phyloP scores from a whole-genome alignment of 1,284 basidiomycete species.

The Golubevia sp. region DNA sequence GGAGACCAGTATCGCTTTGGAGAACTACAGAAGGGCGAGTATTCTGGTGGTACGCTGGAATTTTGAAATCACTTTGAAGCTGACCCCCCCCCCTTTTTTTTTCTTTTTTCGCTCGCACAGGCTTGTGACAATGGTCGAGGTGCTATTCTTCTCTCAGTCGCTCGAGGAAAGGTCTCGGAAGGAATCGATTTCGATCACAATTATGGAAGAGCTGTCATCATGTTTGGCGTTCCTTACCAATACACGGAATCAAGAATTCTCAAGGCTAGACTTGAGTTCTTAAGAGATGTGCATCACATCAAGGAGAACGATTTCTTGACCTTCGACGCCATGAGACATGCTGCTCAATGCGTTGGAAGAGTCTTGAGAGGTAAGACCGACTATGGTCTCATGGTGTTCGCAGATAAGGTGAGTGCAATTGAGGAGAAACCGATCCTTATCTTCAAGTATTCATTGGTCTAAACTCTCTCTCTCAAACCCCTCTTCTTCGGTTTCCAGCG shows the following conservation, averaged over 20 bases:
- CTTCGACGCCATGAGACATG: constrained; percentile 60
- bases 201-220: constrained; percentile 59
- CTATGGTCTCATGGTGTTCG: constrained; percentile 60
- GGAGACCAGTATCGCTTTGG: constrained; percentile 57
- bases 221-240: constrained; percentile 61
- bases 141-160: constrained; percentile 56
- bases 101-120: background rate
- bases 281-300: constrained; percentile 58
- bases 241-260: constrained; percentile 60
- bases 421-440: background rate
- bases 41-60: background rate
- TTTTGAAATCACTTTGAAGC: background rate
- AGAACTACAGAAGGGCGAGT: constrained; percentile 46
- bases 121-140: constrained; percentile 61
- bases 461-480: background rate
- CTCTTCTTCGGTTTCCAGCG: constrained; percentile 11
- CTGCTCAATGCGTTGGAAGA: constrained; percentile 58
- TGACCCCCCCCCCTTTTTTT: background rate
- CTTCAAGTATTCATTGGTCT: background rate
- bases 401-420: constrained; percentile 30
- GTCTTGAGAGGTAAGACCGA: constrained; percentile 59
- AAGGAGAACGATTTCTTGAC: constrained; percentile 59
- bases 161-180: constrained; percentile 59
- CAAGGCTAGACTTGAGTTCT: constrained; percentile 56
- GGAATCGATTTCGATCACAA: constrained; percentile 62